Base-by-base conservation (phyloP, 352 stramenopile species). In the Pythium rhizo-oryzae region DNA sequence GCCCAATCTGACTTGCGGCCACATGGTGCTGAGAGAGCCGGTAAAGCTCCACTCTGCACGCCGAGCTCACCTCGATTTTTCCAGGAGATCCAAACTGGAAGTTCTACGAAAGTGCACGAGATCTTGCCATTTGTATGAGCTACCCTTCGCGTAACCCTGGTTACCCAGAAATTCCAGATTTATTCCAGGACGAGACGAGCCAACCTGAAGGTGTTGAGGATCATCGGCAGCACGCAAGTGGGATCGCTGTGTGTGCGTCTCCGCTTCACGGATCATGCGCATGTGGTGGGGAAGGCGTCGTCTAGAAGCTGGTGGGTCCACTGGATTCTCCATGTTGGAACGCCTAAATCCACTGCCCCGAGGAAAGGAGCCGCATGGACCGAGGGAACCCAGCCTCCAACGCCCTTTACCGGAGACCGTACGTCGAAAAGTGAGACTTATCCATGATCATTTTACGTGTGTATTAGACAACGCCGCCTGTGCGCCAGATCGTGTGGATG, bases 401-500 rank as follows among this genome's bases (percentile, higher is more conserved):
- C 18, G 18, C 7, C 18, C 19, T n/a, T 50, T 50, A n/a, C 43
- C 43, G 43, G 43, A 50, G 43, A 50, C 43, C 43, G 43, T 50
- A 50, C 43, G 43, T 50, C 43, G 43, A 50, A 50, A 50, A 33
- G 6, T 1, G 8, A 12, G 37, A 43, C 43, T 50, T 18, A 50
- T 23, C 43, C 43, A 50, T 23, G 43, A 23, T 4, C 43, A 23
- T 18, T 50, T 50, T n/a, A 41, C 11, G n/a, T 56, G 25, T 23
- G 9, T 39, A 23, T 39, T 25, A 30, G 30, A 19, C 53, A 11
- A 16, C 2, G 25, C 51, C 13, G 4, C 12, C 19, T 16, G 19
- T 25, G n/a, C 51, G 51, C 50, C 50, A 57, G 50, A 60, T 50
- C 55, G 19, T 25, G 24, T 62, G 55, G 9, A 52, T 24, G 13